Percentiles rank a stretch among this genome's conserved stretches.
phyloP scores from a whole-genome alignment of 2,329 filamentous ascomycete species.

The Aspergillus alliaceus region DNA sequence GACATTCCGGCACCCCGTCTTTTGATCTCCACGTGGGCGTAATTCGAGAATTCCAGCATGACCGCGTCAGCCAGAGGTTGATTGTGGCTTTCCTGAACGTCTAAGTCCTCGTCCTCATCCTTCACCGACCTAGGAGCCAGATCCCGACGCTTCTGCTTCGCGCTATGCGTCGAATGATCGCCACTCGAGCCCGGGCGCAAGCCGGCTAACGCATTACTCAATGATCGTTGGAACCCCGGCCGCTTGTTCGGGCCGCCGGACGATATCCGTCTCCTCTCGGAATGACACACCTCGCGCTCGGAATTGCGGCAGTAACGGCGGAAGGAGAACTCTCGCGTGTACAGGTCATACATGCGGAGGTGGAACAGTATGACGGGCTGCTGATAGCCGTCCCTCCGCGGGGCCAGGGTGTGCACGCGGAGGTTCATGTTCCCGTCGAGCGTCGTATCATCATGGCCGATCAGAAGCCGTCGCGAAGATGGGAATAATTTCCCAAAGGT shows the following conservation, averaged over 20 bases:
- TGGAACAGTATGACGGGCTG: slow-evolving; percentile 82
- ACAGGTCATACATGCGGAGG: slow-evolving; percentile 89
- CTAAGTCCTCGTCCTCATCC: slow-evolving; percentile 15
- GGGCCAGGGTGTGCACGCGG: slow-evolving; percentile 75
- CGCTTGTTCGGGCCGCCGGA: slow-evolving; percentile 49
- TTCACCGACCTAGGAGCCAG: slow-evolving; percentile 49
- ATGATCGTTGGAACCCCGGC: slow-evolving; percentile 57
- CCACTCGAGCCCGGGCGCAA: slow-evolving; percentile 57
- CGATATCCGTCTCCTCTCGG: slow-evolving; percentile 63
- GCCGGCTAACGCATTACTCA: slow-evolving; percentile 59
- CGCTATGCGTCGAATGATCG: slow-evolving; percentile 39
- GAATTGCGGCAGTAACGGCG: slow-evolving; percentile 90
- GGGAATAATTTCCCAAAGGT: slow-evolving; percentile 87
- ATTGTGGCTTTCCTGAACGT: slow-evolving; percentile 11
- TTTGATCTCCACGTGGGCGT: slow-evolving; percentile 83
- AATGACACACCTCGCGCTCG: slow-evolving; percentile 87
- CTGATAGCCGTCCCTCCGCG: slow-evolving; percentile 55
- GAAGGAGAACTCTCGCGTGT: slow-evolving; percentile 82
- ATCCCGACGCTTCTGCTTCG: slow-evolving; percentile 55
- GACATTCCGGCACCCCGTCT: slow-evolving; percentile 64
- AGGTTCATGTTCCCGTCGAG: slow-evolving; percentile 96
- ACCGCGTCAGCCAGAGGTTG: slow-evolving; percentile 68
- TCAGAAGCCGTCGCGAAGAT: slow-evolving; percentile 73
- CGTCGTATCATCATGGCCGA: slow-evolving; percentile 88
- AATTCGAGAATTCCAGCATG: slow-evolving; percentile 95